Evolutionary conservation across 2,329 filamentous ascomycete genomes (phyloP).

Genomic region (Sarocladium brachiariae): DNA sequence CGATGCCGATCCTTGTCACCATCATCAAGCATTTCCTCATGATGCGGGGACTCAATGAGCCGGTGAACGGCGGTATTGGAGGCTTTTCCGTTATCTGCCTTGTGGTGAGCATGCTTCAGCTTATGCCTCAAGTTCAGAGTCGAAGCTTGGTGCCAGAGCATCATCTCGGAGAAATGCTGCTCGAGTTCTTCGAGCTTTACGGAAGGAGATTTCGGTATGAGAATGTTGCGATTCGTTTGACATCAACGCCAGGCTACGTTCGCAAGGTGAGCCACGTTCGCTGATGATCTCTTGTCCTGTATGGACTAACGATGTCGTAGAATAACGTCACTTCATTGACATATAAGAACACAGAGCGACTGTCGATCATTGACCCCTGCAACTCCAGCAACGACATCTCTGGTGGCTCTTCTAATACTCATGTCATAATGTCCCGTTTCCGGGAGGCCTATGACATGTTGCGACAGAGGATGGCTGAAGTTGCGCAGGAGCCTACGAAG

Average conservation of each 20-base stretch:
- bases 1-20: conserved; percentile 79
- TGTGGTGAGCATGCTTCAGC: conserved; percentile 80
- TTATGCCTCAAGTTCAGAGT: conserved; percentile 65
- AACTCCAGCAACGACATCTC: conserved; percentile 80
- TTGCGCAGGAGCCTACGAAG: conserved; percentile 28
- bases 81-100: conserved; percentile 93
- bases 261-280: conserved; percentile 61
- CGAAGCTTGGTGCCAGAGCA: conserved; percentile 50
- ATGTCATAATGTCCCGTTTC: conserved; percentile 63
- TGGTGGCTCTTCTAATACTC: conserved; percentile 69
- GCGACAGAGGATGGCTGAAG: conserved; percentile 20
- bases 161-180: conserved; percentile 72
- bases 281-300: too few relatives aligned
- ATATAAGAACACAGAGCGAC: conserved; percentile 56
- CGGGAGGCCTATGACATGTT: conserved; percentile 40
- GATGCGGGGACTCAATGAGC: conserved; percentile 87
- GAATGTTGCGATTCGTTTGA: conserved; percentile 65
- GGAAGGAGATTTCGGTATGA: conserved; percentile 72
- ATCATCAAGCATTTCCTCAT: conserved; percentile 88
- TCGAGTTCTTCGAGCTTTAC: conserved; percentile 87
- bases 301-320: conserved; percentile 23
- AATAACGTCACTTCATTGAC: conserved; percentile 36
- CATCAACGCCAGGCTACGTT: conserved; percentile 62
- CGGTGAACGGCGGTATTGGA: conserved; percentile 82
- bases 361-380: conserved; percentile 92